Conservation (phyloP, 768 basidiomycete species). For the Lyophyllum atratum region DNA sequence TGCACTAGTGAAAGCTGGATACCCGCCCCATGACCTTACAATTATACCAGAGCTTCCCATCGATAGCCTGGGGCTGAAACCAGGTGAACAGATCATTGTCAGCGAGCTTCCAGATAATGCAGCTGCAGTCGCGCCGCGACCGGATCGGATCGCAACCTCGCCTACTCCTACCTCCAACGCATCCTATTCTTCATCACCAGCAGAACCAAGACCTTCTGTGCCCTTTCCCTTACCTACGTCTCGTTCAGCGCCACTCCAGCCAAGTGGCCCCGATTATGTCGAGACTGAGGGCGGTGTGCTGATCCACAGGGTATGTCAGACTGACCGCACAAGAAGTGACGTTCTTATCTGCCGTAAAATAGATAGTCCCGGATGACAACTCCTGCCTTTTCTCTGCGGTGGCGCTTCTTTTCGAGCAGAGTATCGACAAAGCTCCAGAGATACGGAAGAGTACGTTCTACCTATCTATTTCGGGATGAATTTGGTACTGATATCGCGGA, state of each 20-base stretch:
- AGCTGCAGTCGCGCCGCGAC: conserved; percentile 16
- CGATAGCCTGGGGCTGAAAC: conserved; percentile 71
- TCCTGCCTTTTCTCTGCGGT: conserved; percentile 91
- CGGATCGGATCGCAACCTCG: neutral
- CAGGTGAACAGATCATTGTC: conserved; percentile 89
- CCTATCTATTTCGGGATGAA: neutral
- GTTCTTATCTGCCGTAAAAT: neutral
- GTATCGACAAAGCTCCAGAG: conserved; percentile 64
- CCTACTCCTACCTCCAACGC: conserved; percentile 15
- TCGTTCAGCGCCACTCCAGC: conserved; percentile 10
- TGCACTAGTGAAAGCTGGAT: conserved; percentile 75
- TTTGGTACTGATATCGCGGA: neutral
- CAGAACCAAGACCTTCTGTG: neutral
- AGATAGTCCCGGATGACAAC: conserved; percentile 93
- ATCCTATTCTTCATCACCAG: conserved; percentile 3
- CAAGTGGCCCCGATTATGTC: conserved; percentile 56
- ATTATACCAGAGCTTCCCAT: conserved; percentile 74
- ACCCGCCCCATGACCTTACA: conserved; percentile 77
- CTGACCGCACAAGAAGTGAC: no score
- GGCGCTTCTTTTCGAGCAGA: conserved; percentile 84
- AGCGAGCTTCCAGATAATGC: conserved; percentile 35
- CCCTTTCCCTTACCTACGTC: neutral
- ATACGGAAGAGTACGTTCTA: conserved; percentile 69
- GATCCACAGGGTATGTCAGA: conserved; percentile 64
- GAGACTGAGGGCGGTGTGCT: conserved; percentile 64